Percentiles rank a stretch among this genome's conserved stretches.
These are phyloP conservation scores for Cytospora leucostoma DNA, from an alignment of 2,329 filamentous ascomycete genomes.

Conservation along the genomic window DNA sequence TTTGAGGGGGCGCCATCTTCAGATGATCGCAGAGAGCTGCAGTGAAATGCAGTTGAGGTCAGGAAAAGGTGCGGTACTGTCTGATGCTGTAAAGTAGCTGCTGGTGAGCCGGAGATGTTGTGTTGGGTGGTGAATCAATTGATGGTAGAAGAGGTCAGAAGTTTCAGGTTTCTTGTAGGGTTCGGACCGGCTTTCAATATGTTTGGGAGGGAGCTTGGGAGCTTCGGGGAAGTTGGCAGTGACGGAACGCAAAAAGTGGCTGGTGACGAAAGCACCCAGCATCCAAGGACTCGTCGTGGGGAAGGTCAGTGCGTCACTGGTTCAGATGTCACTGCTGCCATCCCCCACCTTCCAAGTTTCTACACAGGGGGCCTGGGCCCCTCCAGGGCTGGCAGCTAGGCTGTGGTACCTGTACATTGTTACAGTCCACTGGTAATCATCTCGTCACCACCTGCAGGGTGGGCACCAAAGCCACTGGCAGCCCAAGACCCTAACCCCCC, in stretches of 20 bases:
- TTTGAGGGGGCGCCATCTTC: constrained; percentile 73
- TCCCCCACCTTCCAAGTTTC: not conserved
- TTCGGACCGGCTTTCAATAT: not conserved
- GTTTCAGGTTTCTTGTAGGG: not conserved
- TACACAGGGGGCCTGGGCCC: not conserved
- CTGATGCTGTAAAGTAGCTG: not conserved
- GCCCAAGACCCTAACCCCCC: not conserved
- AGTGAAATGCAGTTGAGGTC: not conserved
- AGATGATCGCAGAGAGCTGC: constrained; percentile 26
- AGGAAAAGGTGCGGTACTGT: not conserved
- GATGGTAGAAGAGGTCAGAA: not conserved
- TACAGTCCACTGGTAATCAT: not conserved
- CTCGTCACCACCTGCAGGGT: constrained; percentile 1
- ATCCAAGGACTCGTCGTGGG: not conserved
- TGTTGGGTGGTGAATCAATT: not conserved
- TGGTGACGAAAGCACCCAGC: constrained; percentile 24
- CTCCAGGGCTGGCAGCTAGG: too few species aligned
- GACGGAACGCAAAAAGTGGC: constrained; percentile 20
- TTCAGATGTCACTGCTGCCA: too few species aligned
- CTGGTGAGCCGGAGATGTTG: not conserved
- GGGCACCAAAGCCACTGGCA: not conserved
- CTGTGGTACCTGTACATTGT: too few species aligned
- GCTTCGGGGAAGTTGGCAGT: constrained; percentile 21
- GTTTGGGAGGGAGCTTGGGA: not conserved
- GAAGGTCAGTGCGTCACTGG: constrained; percentile 23